Evolutionary conservation across 768 basidiomycete genomes (phyloP), one percentile per base, ranked within the genome.

Genomic region (Pleurotus tuoliensis): DNA sequence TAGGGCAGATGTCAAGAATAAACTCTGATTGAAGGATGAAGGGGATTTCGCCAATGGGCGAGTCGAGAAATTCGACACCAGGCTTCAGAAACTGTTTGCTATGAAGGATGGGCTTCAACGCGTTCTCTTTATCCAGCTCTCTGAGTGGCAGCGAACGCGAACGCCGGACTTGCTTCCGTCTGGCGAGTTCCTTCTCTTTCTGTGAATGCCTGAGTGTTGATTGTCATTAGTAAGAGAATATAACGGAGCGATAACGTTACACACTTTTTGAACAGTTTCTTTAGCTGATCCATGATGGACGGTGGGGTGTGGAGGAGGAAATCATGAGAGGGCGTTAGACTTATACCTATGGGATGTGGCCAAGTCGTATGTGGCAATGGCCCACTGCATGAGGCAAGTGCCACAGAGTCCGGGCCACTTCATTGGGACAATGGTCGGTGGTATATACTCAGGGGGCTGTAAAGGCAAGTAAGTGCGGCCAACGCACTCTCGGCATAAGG

Each of bases 111-210:
- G 20, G 41, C 3, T 44, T 44, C n/a, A n/a, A 22, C 16, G 24
- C 16, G 27, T 27, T 50, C 24, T 24, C 15, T 12, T 50, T 50
- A 37, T 37, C 39, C n/a, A 15, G 13, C 9, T 53, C 51, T 24
- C 38, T 7, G 51, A 53, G 51, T 22, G 51, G 51, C 39, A 53
- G 15, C 8, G 51, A 53, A 22, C 51, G 51, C 15, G 51, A 53
- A 13, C 51, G 51, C 24, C 51, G 51, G 9, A 53, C n/a, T n/a
- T 18, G 39, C 39, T 53, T 40, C 11, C 20, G 39, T 13, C 51
- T 37, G 9, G 5, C 27, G 5, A 18, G 15, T 18, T 15, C n/a
- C 2, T 53, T 53, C 51, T 40, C 51, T 22, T 53, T 53, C 9
- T 24, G 16, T 3, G 51, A 40, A 30, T 40, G 39, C 27, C 51